These are phyloP conservation scores for Ceratocystis huliohia DNA, from an alignment of 2,329 filamentous ascomycete species.

Conservation along the genomic window DNA sequence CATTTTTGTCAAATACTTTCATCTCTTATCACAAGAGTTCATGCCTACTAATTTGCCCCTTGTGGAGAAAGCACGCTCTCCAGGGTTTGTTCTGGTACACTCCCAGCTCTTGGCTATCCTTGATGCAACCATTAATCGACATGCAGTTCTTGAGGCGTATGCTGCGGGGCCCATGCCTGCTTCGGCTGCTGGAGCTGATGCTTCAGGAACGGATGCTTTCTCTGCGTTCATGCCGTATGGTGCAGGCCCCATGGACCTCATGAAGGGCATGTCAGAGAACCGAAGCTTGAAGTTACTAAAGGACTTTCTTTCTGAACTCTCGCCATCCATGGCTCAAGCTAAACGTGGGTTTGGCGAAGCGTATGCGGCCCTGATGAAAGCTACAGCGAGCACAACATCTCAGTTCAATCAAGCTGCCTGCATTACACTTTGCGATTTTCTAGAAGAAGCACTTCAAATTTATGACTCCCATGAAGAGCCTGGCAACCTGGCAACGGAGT, in stretches of 20 bases:
- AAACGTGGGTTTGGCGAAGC: slow-evolving; percentile 63
- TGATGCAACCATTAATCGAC: slow-evolving; percentile 72
- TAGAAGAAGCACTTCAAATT: slow-evolving; percentile 67
- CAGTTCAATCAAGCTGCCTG: slow-evolving; percentile 72
- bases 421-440: slow-evolving; percentile 80
- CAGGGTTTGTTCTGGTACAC: slow-evolving; percentile 68
- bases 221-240: slow-evolving; percentile 43
- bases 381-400: slow-evolving; percentile 61
- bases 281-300: slow-evolving; percentile 69
- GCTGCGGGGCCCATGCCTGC: slow-evolving; percentile 34
- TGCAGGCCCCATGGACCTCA: slow-evolving; percentile 53
- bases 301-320: slow-evolving; percentile 53
- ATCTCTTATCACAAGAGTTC: slow-evolving; percentile 64
- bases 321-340: slow-evolving; percentile 30
- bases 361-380: slow-evolving; percentile 61
- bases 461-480: slow-evolving; percentile 37
- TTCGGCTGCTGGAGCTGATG: slow-evolving; percentile 41
- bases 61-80: slow-evolving; percentile 49
- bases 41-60: slow-evolving; percentile 44
- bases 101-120: slow-evolving; percentile 68
- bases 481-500: slow-evolving; percentile 31
- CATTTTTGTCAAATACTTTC: slow-evolving; percentile 80
- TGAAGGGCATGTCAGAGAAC: slow-evolving; percentile 79
- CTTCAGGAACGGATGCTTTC: slow-evolving; percentile 50
- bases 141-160: slow-evolving; percentile 41